Evolutionary conservation across 75 land plant species (phyloP).

Genomic region (Cupressus sempervirens): DNA sequence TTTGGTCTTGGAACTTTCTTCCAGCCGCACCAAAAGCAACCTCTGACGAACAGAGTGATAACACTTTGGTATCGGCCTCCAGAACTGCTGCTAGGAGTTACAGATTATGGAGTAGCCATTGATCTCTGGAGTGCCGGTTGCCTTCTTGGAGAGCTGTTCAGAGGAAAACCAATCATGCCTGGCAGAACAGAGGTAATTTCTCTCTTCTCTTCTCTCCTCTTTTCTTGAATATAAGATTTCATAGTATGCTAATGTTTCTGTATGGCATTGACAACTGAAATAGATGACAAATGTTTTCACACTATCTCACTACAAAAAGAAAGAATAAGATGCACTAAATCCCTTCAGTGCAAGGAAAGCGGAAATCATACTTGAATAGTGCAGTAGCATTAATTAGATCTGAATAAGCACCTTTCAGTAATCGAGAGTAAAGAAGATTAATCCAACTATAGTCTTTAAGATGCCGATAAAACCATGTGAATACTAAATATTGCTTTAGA

Average conservation of each 20-base stretch:
- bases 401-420: background rate
- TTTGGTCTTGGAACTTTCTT: constrained; percentile 19
- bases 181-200: constrained; percentile 19
- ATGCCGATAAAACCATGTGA: background rate
- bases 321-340: background rate
- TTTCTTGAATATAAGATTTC: background rate
- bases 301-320: background rate
- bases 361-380: background rate
- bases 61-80: constrained; percentile 21
- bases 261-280: background rate
- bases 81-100: constrained; percentile 15
- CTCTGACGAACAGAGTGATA: constrained; percentile 16
- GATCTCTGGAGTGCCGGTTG: constrained; percentile 17
- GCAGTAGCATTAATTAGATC: background rate
- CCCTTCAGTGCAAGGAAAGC: background rate
- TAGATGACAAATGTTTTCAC: background rate
- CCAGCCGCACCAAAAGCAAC: constrained; percentile 8
- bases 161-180: constrained; percentile 25
- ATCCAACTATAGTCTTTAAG: background rate
- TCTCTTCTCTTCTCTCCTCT: background rate
- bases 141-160: constrained; percentile 35
- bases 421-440: background rate
- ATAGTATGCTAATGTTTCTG: background rate
- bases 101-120: constrained; percentile 18
- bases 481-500: background rate